Percentiles rank a stretch among this genome's conserved stretches.
Evolutionary conservation across 2,329 filamentous ascomycete genomes (phyloP).

Genomic region (Aspergillus latus): DNA sequence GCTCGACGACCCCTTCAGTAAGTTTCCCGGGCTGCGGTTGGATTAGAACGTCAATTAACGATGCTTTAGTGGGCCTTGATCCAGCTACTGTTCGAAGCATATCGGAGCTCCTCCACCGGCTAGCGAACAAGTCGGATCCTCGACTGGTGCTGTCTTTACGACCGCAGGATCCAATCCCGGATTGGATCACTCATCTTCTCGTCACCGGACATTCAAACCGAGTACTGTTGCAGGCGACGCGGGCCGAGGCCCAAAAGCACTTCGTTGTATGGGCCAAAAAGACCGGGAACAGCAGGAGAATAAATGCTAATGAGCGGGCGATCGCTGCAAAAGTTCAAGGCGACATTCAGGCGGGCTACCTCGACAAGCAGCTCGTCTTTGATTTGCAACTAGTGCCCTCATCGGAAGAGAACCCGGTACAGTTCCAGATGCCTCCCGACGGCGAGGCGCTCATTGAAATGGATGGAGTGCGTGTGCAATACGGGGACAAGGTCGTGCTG

Average conservation of each 20-base stretch:
- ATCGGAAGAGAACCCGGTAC: not conserved
- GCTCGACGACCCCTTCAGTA: conserved; percentile 86
- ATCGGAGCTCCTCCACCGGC: conserved; percentile 65
- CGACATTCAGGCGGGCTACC: conserved; percentile 22
- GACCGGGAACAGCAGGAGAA: not conserved
- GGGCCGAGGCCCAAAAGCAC: conserved; percentile 57
- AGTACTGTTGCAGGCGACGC: conserved; percentile 65
- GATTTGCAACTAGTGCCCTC: conserved; percentile 21
- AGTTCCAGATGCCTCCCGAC: conserved; percentile 19
- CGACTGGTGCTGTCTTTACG: conserved; percentile 74
- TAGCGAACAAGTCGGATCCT: conserved; percentile 67
- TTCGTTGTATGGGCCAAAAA: conserved; percentile 33
- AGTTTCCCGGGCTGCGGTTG: conserved; percentile 20
- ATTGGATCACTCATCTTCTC: conserved; percentile 85
- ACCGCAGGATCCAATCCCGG: conserved; percentile 81
- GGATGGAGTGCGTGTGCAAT: conserved; percentile 77
- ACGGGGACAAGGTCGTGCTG: conserved; percentile 73
- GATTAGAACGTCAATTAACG: no score
- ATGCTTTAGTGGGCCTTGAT: conserved; percentile 71
- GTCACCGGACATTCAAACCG: conserved; percentile 68
- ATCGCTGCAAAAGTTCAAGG: conserved; percentile 17
- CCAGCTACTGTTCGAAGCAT: conserved; percentile 73
- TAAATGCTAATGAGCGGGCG: conserved; percentile 4
- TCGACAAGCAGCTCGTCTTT: conserved; percentile 28
- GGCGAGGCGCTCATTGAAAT: conserved; percentile 82